Evolutionary conservation across 306 rosid genomes (phyloP).

Genomic region (Cicer bijugum): DNA sequence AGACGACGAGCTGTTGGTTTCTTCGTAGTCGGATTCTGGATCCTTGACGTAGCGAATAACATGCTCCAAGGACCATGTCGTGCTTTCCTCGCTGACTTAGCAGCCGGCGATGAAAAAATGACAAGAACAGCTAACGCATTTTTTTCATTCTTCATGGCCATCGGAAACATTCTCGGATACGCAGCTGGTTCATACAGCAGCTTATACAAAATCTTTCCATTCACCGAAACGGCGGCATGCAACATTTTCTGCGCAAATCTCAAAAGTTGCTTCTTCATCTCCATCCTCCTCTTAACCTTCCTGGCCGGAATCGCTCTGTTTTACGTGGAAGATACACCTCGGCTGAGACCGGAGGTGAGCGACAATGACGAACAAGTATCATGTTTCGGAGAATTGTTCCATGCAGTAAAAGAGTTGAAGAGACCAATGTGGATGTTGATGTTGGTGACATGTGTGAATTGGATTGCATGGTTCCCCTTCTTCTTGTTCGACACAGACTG

Average conservation of each 20-base stretch:
- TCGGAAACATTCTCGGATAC: background rate
- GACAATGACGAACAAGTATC: background rate
- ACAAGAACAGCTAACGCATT: constrained; percentile 46
- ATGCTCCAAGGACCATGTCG: constrained; percentile 80
- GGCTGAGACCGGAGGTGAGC: background rate
- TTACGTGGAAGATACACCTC: constrained; percentile 45
- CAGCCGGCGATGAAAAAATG: constrained; percentile 50
- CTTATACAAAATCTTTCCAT: constrained; percentile 56
- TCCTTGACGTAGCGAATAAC: constrained; percentile 72
- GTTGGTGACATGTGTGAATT: constrained; percentile 40
- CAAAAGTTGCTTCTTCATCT: constrained; percentile 72
- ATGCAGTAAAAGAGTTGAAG: constrained; percentile 51
- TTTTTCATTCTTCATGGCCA: constrained; percentile 17
- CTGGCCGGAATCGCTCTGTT: constrained; percentile 45
- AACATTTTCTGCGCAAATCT: constrained; percentile 70
- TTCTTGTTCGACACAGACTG: constrained; percentile 12
- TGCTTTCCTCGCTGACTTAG: constrained; percentile 65
- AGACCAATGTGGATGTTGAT: constrained; percentile 74
- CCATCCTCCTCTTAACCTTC: constrained; percentile 44
- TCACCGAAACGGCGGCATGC: constrained; percentile 65
- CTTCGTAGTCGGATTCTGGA: constrained; percentile 13
- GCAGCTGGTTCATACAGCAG: constrained; percentile 58
- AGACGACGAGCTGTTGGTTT: background rate
- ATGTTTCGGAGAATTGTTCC: constrained; percentile 44
- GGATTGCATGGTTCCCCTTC: constrained; percentile 21